Base-by-base conservation (phyloP, 2,329 filamentous ascomycete genomes). In the Colletotrichum sp. region DNA sequence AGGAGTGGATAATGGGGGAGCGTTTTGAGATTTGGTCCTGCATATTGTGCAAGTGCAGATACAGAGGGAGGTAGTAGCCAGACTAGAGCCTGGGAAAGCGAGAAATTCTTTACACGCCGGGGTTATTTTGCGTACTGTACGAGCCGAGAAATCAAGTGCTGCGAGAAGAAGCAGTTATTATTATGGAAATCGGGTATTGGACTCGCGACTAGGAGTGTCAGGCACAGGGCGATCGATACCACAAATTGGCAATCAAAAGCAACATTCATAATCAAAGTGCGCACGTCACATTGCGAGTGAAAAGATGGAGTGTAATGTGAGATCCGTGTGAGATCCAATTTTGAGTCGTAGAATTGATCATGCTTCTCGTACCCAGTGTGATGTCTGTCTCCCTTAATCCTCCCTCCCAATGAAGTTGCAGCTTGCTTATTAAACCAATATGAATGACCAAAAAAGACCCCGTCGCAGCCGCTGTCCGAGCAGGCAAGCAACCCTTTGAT, bases 181-280 rank as follows among this genome's bases (percentile, higher is more conserved):
- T 68, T 24, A 57, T n/a, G 73, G 63, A 71, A 63, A 68, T 68
- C 63, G 63, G 39, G 57, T 9, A 36, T 52, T 49, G 66, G 44
- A 55, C 32, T 68, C 39, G 62, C 69, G 69, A 32, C 63, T 68
- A 18, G 69, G 72, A 75, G 73, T 64, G 69, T 68, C 15, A 28
- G 73, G 69, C 70, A 75, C 18, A 8, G 73, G 62, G 55, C 72
- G 69, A 75, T 75, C 72, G 63, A 75, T 75, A 75, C 73, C 68
- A 70, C 69, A 72, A 72, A 72, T 72, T 75, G 63, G 63, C 69
- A 75, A 72, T 64, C 32, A 75, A 75, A 75, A 72, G 63, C 63
- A 69, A 70, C 18, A 52, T 64, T 49, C 8, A 66, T 26, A 49
- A 71, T 16, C 6, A 65, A 15, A 18, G 12, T 12, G 21, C 6